These are phyloP conservation scores for Acer saccharum DNA, from an alignment of 345 rosid genomes.

Conservation along the genomic window DNA sequence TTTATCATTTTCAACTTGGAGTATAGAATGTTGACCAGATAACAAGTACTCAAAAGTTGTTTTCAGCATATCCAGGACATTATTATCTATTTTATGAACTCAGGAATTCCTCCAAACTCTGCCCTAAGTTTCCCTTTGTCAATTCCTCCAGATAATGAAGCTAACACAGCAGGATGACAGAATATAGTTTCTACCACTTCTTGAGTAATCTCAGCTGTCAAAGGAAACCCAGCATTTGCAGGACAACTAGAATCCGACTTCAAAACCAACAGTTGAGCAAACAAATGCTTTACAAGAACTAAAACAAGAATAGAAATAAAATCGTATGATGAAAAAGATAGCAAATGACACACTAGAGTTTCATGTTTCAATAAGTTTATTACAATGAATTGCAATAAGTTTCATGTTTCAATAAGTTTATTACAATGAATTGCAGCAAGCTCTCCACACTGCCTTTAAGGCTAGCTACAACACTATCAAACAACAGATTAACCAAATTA, in stretches of 20 bases:
- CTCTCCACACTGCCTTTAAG: no score
- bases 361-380: no score
- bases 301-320: no score
- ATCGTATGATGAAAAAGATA: no score
- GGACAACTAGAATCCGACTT: constrained; percentile 34
- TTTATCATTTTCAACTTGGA: constrained; percentile 28
- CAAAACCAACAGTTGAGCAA: constrained; percentile 44
- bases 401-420: no score
- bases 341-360: no score
- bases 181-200: constrained; percentile 62
- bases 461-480: no score
- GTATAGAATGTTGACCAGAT: constrained; percentile 33
- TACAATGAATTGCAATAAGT: no score
- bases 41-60: constrained; percentile 51
- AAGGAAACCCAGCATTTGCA: constrained; percentile 20
- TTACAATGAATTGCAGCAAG: no score
- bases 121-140: constrained; percentile 28
- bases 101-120: constrained; percentile 42
- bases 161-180: constrained; percentile 60
- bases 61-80: constrained; percentile 57
- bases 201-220: constrained; percentile 34
- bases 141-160: constrained; percentile 46
- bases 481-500: no score
- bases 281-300: constrained; percentile 33
- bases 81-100: constrained; percentile 58